Evolutionary conservation across 768 basidiomycete species (phyloP), one percentile per base, ranked within the genome.

Genomic region (Tricholoma bakamatsutake): DNA sequence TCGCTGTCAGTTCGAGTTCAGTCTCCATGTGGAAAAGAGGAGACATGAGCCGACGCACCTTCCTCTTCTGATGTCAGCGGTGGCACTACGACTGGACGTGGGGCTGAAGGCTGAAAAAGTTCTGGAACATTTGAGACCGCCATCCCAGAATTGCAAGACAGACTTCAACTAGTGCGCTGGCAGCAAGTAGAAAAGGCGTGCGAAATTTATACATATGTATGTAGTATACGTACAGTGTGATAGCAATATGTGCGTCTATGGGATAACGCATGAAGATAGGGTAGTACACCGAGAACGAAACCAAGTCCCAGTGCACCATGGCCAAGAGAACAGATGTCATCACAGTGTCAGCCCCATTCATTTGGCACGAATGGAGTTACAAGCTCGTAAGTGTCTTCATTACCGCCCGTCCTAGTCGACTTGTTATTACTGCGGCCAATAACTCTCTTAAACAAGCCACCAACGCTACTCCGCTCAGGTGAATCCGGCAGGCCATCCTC

Each of bases 311-410:
- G 35, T 5, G 35, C 35, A 37, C 12, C 34, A 35, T 15, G 12
- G 15, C 3, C 35, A 37, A 37, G 35, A 15, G 13, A 15, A 10
- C 34, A 34, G 13, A 4, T 12, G 34, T 34, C 34, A 10, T 11
- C 34, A 10, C 10, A 4, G 34, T 37, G 35, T 69, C 65, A 85
- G 54, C 86, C 85, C 81, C 81, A 88, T 60, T 89, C 87, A 55
- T 89, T 85, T 15, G 85, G 71, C 15, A 89, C 80, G 68, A 92
- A 92, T 1, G 90, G 90, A 13, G 90, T 92, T 54, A 92, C 88
- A 10, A 90, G 77, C 40, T 90, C 87, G 58, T 86, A 92, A 8
- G 84, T 87, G 56, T 91, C 88, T 61, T 88, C 87, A 64, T 92
- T 92, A 43, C 79, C 76, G 48, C 80, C 76, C 62, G 74, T 78